A percentile compares a stretch with the other conserved stretches of the same genome.
These are phyloP conservation scores for Schwanniomyces yamadae DNA, from an alignment of 805 yeast species.

Conservation along the genomic window DNA sequence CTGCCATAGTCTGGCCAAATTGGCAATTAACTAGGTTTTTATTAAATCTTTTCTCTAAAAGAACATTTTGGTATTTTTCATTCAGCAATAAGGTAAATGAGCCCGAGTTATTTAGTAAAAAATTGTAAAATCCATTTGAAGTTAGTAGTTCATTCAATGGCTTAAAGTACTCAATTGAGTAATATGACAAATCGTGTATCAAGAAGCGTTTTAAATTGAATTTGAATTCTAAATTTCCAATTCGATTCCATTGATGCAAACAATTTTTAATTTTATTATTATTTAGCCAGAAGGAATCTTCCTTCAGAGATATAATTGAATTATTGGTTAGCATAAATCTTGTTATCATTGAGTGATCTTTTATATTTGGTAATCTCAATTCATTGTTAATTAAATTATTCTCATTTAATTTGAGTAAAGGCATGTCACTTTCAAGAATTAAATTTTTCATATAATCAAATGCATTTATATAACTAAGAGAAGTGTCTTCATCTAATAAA, in stretches of 20 bases:
- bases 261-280: slow-evolving; percentile 2
- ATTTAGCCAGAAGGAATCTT: slow-evolving; percentile 4
- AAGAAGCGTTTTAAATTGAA: slow-evolving; percentile 4
- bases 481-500: slow-evolving; percentile 1
- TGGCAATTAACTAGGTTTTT: slow-evolving; percentile 12
- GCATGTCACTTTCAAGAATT: slow-evolving; percentile 3
- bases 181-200: slow-evolving; percentile 1
- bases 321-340: slow-evolving; percentile 5
- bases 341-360: slow-evolving; percentile 6
- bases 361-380: slow-evolving; percentile 9
- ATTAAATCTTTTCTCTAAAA: slow-evolving; percentile 7
- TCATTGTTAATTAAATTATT: not conserved
- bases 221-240: slow-evolving; percentile 7
- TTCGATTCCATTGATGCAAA: not conserved
- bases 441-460: not conserved
- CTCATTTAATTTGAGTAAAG: slow-evolving; percentile 2
- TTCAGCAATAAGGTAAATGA: slow-evolving; percentile 7
- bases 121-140: slow-evolving; percentile 9
- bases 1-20: slow-evolving; percentile 19
- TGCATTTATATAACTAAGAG: not conserved
- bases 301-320: slow-evolving; percentile 4
- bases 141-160: slow-evolving; percentile 7
- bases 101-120: slow-evolving; percentile 13
- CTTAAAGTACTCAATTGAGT: slow-evolving; percentile 4
- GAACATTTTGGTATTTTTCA: slow-evolving; percentile 2